phyloP scores from a whole-genome alignment of 1,284 basidiomycete genomes.

The Austropuccinia psidii region DNA sequence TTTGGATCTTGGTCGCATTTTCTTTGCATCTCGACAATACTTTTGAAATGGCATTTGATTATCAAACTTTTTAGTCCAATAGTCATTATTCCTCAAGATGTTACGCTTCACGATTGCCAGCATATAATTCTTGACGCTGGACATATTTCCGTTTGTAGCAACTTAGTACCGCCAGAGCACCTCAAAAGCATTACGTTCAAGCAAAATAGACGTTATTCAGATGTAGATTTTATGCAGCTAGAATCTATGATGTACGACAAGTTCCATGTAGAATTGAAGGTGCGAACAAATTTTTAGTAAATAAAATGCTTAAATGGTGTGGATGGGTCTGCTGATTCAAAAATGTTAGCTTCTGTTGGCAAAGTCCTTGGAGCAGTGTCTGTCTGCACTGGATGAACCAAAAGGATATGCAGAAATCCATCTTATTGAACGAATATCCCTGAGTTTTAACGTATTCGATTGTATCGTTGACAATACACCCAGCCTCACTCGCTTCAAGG shows the following conservation, averaged over 20 bases:
- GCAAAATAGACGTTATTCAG: slow-evolving; percentile 74
- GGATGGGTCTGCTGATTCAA: no score
- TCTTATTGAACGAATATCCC: slow-evolving; percentile 84
- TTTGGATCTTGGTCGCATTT: no score
- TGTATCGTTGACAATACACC: slow-evolving; percentile 84
- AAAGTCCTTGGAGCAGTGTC: slow-evolving; percentile 70
- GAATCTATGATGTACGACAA: slow-evolving; percentile 97
- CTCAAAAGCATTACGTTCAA: slow-evolving; percentile 76
- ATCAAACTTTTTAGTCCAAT: slow-evolving; percentile 55
- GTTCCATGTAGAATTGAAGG: slow-evolving; percentile 71
- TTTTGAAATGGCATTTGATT: not conserved
- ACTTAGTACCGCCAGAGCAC: slow-evolving; percentile 75
- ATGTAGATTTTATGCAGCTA: slow-evolving; percentile 78
- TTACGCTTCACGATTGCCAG: slow-evolving; percentile 68
- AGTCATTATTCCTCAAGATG: slow-evolving; percentile 84
- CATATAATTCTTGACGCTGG: slow-evolving; percentile 93
- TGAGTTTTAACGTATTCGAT: slow-evolving; percentile 83
- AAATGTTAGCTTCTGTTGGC: slow-evolving; percentile 85
- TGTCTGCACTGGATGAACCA: slow-evolving; percentile 59
- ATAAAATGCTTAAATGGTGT: no score
- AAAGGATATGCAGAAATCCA: slow-evolving; percentile 58
- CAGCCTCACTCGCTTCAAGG: slow-evolving; percentile 80
- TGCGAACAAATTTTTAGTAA: no score
- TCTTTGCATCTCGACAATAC: not conserved
- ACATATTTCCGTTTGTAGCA: slow-evolving; percentile 86